These are phyloP conservation scores for Penicillium salamii DNA, from an alignment of 495 filamentous ascomycete species.

Conservation along the genomic window DNA sequence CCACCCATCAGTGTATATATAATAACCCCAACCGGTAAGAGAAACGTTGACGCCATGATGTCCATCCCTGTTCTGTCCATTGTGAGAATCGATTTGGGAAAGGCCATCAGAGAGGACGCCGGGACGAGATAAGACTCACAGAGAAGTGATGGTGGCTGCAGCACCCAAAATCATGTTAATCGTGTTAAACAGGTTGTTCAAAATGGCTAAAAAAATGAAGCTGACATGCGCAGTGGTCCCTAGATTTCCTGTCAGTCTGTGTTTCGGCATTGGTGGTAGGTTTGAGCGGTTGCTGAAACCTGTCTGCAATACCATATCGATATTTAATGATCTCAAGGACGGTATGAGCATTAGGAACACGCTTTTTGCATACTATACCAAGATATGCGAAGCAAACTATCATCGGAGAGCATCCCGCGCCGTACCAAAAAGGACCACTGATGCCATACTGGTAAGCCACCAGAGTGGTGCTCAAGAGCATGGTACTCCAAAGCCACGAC, in stretches of 20 bases:
- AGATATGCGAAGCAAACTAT: background rate
- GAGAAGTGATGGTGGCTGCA: background rate
- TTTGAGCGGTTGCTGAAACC: background rate
- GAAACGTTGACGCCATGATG: background rate
- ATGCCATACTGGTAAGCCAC: background rate
- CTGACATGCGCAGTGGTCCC: background rate
- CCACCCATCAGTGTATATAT: background rate
- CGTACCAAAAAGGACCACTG: background rate
- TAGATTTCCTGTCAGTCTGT: background rate
- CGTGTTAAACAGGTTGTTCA: constrained; percentile 1
- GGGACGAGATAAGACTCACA: background rate
- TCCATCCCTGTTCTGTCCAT: background rate
- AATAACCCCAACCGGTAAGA: background rate
- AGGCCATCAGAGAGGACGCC: too few species aligned
- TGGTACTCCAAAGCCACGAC: background rate
- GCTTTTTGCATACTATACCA: background rate
- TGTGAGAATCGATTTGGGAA: background rate
- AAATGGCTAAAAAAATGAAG: background rate
- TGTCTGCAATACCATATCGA: background rate
- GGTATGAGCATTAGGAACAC: background rate
- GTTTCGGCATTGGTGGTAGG: background rate
- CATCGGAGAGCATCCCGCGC: background rate
- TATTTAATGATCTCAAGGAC: background rate
- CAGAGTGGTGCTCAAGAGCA: background rate
- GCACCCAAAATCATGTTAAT: constrained; percentile 1